Conservation (phyloP, 2,329 filamentous ascomycete species). For the Ophiostoma sp. region DNA sequence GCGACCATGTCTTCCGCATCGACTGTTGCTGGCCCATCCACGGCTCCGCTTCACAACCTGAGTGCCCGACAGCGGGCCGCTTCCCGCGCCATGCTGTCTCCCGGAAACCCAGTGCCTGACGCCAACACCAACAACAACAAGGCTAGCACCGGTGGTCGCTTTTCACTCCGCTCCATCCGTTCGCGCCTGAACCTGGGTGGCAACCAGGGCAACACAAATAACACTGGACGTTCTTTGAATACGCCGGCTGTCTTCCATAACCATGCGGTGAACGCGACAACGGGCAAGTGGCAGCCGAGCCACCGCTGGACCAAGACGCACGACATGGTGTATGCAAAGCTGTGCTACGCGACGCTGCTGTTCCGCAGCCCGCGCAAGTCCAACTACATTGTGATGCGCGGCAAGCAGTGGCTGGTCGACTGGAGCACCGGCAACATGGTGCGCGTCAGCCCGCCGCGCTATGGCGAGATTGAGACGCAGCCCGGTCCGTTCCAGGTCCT, state of each 20-base stretch:
- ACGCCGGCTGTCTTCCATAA: constrained; percentile 49
- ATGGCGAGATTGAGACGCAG: constrained; percentile 48
- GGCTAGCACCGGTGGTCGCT: constrained; percentile 6
- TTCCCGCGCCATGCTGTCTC: constrained; percentile 11
- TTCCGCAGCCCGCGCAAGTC: constrained; percentile 59
- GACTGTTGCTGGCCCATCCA: constrained; percentile 18
- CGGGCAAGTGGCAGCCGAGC: constrained; percentile 58
- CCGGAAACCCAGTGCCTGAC: not conserved
- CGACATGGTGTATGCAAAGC: constrained; percentile 60
- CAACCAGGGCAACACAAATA: not conserved
- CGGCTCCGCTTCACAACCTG: constrained; percentile 13
- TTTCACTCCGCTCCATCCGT: constrained; percentile 17
- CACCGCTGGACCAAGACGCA: constrained; percentile 57
- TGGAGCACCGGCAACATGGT: constrained; percentile 59
- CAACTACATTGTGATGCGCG: constrained; percentile 57
- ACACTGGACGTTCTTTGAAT: constrained; percentile 37
- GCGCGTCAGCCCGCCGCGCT: constrained; percentile 52
- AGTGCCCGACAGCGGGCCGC: constrained; percentile 23
- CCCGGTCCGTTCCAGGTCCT: constrained; percentile 53
- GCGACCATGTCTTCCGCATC: not conserved
- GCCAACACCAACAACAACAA: not conserved
- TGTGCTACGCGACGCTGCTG: constrained; percentile 60
- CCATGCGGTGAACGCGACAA: constrained; percentile 47
- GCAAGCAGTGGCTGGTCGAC: constrained; percentile 61
- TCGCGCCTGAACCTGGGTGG: constrained; percentile 19